Base-by-base conservation (phyloP, 202 grass and related monocot species). In the Alloteropsis angusta region DNA sequence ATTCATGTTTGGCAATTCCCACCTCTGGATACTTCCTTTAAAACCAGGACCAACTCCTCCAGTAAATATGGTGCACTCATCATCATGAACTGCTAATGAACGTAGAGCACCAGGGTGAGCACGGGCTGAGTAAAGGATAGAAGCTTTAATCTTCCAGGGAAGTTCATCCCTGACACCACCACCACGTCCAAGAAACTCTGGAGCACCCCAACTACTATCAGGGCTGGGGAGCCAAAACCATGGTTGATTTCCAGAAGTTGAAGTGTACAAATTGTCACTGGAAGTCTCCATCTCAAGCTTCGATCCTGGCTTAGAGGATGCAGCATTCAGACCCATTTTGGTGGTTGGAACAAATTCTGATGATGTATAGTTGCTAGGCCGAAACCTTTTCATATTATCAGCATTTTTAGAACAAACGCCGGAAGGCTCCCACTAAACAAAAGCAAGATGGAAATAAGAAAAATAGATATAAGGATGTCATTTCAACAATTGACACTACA, bases 21-120 rank as follows among this genome's bases (percentile, higher is more conserved):
- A 97, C 59, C 73, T 92, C 78, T 97, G 91, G 57, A 97, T 81
- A 79, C 91, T 97, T 78, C 94, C 94, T 84, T 83, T 92, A 74
- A 97, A 97, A 67, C 91, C 92, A 90, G 94, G 89, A 76, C 94
- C 91, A 84, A 94, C 87, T 55, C 94, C 94, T n/a, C 87, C 94
- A 56, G 94, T 97, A 88, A 88, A 97, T 78, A 97, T 22, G 28
- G 85, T 94, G 83, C 85, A 94, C 75, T 94, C 91, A 66, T 97
- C 94, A 75, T 93, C 83, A 75, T 86, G 88, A 47, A 90, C 89
- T 61, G 79, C 74, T 83, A 96, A 82, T 68, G 94, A 92, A 58
- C 91, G 82, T 9, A 97, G 53, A 60, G 89, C 85, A 9, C 94
- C 94, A 71, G 89, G 94, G 71, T 97, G 94, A 18, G 89, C 91